Evolutionary conservation across 2,329 filamentous ascomycete species (phyloP), one percentile per base, ranked within the genome.

Genomic region (Microsporum ferrugineum): DNA sequence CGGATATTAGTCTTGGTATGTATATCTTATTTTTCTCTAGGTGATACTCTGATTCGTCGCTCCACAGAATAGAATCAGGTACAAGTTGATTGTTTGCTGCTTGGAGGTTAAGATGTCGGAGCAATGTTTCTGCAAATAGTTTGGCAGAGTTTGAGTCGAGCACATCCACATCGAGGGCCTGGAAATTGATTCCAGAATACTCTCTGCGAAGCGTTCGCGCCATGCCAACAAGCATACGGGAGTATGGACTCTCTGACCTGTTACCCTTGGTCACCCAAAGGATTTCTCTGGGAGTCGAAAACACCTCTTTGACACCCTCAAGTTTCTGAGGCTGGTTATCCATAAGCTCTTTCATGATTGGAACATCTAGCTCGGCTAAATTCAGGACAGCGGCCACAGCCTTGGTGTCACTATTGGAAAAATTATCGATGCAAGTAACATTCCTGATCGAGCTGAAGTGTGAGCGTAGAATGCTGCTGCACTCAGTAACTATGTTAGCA

Each of bases 261-360:
- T 34, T 34, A 17, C 51, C 34, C 14, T 38, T 34, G n/a, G 51
- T 34, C 5, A 38, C 51, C 51, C 51, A 56, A 3, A 56, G 51
- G n/a, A 56, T 34, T 8, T 34, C 34, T 33, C 51, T 38, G 5
- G 51, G 31, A 8, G 23, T 38, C n/a, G 51, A 56, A 38, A 56
- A 56, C 3, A 56, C 14, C 29, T 34, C 34, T 14, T 56, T 56
- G 17, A 56, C 14, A 5, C 51, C 51, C 12, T 38, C 6, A 14
- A 56, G 34, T 17, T 56, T 56, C n/a, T 34, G 17, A 10, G 51
- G 51, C 7, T 47, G 43, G 43, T 47, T 29, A 12, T 47, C 43
- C 31, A 38, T 56, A 23, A 56, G 51, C 29, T 34, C 34, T 56
- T 56, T 56, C 51, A 56, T 56, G n/a, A 56, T 34, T 33, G 51